phyloP scores from a whole-genome alignment of 1,139 yeast genomes.

The Nakaseomyces delphensis region DNA sequence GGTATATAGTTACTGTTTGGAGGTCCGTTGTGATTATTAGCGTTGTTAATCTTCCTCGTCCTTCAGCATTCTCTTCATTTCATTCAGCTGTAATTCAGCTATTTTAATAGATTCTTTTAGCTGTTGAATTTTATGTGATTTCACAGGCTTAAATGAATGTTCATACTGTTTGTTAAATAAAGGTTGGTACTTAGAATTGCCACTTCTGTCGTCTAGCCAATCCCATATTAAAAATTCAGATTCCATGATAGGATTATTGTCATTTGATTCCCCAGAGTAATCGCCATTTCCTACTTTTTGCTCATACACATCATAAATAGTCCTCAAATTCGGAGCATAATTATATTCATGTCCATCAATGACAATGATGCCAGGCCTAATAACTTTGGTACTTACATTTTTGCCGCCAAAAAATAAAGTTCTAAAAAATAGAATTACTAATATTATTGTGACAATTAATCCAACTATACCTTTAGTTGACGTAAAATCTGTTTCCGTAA shows the following conservation, averaged over 20 bases:
- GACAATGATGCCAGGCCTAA: slow-evolving; percentile 20
- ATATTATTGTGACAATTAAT: slow-evolving; percentile 10
- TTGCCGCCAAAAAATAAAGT: slow-evolving; percentile 15
- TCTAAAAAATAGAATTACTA: slow-evolving; percentile 11
- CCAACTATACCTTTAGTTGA: slow-evolving; percentile 18
- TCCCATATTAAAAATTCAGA: slow-evolving; percentile 70
- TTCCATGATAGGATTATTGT: slow-evolving; percentile 24
- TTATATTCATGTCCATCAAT: slow-evolving; percentile 40
- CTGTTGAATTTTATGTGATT: slow-evolving; percentile 36
- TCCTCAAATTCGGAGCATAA: slow-evolving; percentile 41
- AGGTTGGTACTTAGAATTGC: slow-evolving; percentile 19
- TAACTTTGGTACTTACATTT: slow-evolving; percentile 14
- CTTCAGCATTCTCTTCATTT: slow-evolving; percentile 29
- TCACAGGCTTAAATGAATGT: neutral
- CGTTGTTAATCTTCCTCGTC: slow-evolving; percentile 8
- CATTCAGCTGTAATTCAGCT: slow-evolving; percentile 44
- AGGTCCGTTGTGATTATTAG: neutral
- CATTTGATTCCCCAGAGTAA: slow-evolving; percentile 7
- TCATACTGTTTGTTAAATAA: slow-evolving; percentile 11
- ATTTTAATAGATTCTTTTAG: slow-evolving; percentile 46
- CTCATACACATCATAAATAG: slow-evolving; percentile 36
- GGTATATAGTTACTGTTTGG: neutral
- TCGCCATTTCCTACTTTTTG: slow-evolving; percentile 30
- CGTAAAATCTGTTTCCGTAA: slow-evolving; percentile 19
- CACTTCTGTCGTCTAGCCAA: slow-evolving; percentile 60